phyloP scores from a whole-genome alignment of 176 grass and related monocot species.

The Rhynchospora pubera region DNA sequence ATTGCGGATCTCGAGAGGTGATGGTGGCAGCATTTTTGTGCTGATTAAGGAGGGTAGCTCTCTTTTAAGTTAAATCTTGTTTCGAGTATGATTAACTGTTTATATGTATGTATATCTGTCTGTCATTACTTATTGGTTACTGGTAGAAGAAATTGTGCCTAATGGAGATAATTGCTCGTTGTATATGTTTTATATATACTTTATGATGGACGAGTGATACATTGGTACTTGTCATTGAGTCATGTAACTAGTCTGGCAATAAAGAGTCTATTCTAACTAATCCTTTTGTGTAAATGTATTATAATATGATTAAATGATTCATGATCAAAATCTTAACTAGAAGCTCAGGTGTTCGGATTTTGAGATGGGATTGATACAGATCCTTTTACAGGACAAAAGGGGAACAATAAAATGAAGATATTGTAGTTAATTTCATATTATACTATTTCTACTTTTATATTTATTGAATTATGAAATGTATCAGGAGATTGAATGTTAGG shows the following conservation, averaged over 20 bases:
- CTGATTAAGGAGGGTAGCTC: constrained; percentile 66
- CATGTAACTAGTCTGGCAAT: background rate
- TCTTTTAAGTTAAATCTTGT: constrained; percentile 31
- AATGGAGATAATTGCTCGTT: background rate
- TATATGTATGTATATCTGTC: background rate
- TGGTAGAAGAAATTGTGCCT: background rate
- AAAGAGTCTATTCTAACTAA: background rate
- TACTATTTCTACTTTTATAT: too few relatives aligned
- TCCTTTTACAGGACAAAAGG: too few relatives aligned
- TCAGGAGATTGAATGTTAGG: too few relatives aligned
- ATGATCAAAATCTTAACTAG: background rate
- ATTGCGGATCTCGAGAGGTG: constrained; percentile 69
- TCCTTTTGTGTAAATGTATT: background rate
- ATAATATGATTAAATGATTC: background rate
- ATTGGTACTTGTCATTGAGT: background rate
- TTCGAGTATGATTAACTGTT: background rate
- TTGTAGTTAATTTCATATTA: too few relatives aligned
- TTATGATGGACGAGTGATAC: background rate
- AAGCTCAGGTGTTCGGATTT: background rate
- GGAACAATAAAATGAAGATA: too few relatives aligned
- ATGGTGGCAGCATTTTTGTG: constrained; percentile 64
- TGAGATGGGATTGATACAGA: background rate
- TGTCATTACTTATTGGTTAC: background rate
- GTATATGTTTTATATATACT: background rate
- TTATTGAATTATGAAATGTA: too few relatives aligned